A percentile compares a stretch with the other conserved stretches of the same genome.
Evolutionary conservation across 805 yeast genomes (phyloP).

Genomic region (Spathaspora boniae): DNA sequence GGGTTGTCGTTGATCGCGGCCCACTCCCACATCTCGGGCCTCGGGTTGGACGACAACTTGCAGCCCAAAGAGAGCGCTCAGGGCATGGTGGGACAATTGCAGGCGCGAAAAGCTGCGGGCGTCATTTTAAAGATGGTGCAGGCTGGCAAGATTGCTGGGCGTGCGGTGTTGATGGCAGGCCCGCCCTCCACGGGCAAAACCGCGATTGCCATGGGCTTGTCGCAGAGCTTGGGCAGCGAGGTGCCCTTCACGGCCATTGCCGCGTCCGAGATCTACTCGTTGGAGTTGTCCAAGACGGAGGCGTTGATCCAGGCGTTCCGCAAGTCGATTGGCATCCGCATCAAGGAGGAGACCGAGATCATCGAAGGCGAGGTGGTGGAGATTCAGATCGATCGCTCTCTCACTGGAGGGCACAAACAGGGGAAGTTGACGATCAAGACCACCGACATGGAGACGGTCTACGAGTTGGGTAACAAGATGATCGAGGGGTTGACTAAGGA

Average conservation of each 20-base stretch:
- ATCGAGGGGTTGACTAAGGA: slow-evolving; percentile 92
- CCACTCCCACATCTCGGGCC: slow-evolving; percentile 96
- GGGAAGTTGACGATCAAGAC: slow-evolving; percentile 96
- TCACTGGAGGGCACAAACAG: slow-evolving; percentile 97
- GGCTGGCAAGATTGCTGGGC: slow-evolving; percentile 92
- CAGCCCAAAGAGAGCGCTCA: slow-evolving; percentile 75
- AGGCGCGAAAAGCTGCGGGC: slow-evolving; percentile 96
- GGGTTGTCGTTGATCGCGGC: slow-evolving; percentile 83
- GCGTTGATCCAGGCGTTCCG: slow-evolving; percentile 95
- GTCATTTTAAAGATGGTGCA: slow-evolving; percentile 89
- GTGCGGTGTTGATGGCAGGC: slow-evolving; percentile 94
- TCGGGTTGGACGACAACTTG: slow-evolving; percentile 91
- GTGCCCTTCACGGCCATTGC: slow-evolving; percentile 96
- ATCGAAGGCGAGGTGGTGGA: slow-evolving; percentile 99
- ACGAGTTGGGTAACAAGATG: slow-evolving; percentile 92
- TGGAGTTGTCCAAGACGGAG: slow-evolving; percentile 93
- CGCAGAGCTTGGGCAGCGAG: slow-evolving; percentile 67
- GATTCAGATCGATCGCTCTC: slow-evolving; percentile 86
- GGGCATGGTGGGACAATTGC: slow-evolving; percentile 97
- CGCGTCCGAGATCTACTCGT: slow-evolving; percentile 88
- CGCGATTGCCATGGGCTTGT: slow-evolving; percentile 92
- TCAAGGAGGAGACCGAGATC: slow-evolving; percentile 94
- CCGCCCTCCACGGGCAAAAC: slow-evolving; percentile 99
- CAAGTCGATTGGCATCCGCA: slow-evolving; percentile 90
- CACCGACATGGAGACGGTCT: slow-evolving; percentile 97